A percentile compares a stretch with the other conserved stretches of the same genome.
Conservation (phyloP, 768 basidiomycete species). For the Sarcomyxa edulis region DNA sequence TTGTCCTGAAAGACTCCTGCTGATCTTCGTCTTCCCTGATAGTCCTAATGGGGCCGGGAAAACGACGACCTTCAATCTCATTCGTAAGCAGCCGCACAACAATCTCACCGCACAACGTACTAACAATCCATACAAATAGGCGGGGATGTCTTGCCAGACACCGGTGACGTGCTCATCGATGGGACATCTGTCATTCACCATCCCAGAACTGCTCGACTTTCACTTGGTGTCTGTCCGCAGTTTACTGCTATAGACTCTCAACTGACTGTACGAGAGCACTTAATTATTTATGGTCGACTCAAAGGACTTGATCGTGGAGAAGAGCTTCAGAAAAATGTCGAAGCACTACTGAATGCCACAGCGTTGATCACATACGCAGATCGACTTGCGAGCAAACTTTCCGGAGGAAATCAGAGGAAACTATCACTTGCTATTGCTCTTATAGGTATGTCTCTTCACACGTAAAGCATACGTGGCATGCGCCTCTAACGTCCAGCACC, state of each 20-base stretch:
- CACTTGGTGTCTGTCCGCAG: slow-evolving; percentile 79
- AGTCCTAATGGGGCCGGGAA: slow-evolving; percentile 82
- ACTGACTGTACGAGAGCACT: slow-evolving; percentile 73
- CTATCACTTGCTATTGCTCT: slow-evolving; percentile 71
- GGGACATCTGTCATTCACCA: slow-evolving; percentile 61
- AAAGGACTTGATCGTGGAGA: slow-evolving; percentile 55
- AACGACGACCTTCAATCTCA: slow-evolving; percentile 77
- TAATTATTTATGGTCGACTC: slow-evolving; percentile 64
- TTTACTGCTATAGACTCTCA: slow-evolving; percentile 80
- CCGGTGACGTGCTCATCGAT: slow-evolving; percentile 65
- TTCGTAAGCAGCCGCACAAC: slow-evolving; percentile 42
- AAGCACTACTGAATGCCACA: slow-evolving; percentile 52
- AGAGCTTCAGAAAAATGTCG: slow-evolving; percentile 49
- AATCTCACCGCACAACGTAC: no score
- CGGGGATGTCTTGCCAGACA: slow-evolving; percentile 61
- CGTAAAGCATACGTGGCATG: not conserved
- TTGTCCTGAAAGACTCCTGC: not conserved
- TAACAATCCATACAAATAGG: slow-evolving; percentile 33
- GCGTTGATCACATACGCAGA: slow-evolving; percentile 58
- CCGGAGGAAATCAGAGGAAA: slow-evolving; percentile 79
- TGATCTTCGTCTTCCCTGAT: slow-evolving; percentile 32
- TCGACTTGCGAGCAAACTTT: slow-evolving; percentile 67
- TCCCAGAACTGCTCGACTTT: slow-evolving; percentile 57
- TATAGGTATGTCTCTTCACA: slow-evolving; percentile 43
- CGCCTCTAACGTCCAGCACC: not conserved